Conservation (phyloP, 164 flowering plant genomes). For the Platanus orientalis region DNA sequence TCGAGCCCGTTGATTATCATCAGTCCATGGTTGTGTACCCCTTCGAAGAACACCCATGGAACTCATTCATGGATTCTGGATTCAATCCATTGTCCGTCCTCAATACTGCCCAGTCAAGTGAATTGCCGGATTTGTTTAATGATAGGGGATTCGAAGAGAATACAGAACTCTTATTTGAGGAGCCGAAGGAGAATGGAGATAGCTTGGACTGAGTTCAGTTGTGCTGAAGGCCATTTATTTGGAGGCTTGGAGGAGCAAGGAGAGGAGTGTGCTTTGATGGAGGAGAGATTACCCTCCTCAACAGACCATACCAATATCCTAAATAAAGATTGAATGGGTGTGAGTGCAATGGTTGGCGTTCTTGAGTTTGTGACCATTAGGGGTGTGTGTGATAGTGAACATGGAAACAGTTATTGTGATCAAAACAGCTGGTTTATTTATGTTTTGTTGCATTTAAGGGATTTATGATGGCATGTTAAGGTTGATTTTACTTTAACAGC, state of each 20-base stretch:
- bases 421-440: too few relatives aligned
- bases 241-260: slow-evolving; percentile 12
- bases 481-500: too few relatives aligned
- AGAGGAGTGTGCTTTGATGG: too few relatives aligned
- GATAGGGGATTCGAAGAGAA: slow-evolving; percentile 44
- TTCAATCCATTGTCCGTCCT: slow-evolving; percentile 23
- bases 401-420: too few relatives aligned
- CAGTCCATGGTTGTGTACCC: slow-evolving; percentile 21
- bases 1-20: not conserved
- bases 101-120: slow-evolving; percentile 25
- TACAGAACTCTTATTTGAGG: slow-evolving; percentile 44
- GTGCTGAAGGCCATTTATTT: slow-evolving; percentile 8
- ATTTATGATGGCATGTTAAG: too few relatives aligned
- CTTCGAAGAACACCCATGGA: slow-evolving; percentile 24
- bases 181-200: slow-evolving; percentile 3
- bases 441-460: too few relatives aligned
- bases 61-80: slow-evolving; percentile 20
- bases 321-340: too few relatives aligned
- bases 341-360: too few relatives aligned
- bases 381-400: too few relatives aligned
- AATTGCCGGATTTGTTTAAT: slow-evolving; percentile 34
- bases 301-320: too few relatives aligned
- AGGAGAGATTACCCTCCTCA: slow-evolving; percentile 5
- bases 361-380: too few relatives aligned
- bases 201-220: slow-evolving; percentile 8